Evolutionary conservation across 2,329 filamentous ascomycete genomes (phyloP).

Genomic region (Penicillium sp.): DNA sequence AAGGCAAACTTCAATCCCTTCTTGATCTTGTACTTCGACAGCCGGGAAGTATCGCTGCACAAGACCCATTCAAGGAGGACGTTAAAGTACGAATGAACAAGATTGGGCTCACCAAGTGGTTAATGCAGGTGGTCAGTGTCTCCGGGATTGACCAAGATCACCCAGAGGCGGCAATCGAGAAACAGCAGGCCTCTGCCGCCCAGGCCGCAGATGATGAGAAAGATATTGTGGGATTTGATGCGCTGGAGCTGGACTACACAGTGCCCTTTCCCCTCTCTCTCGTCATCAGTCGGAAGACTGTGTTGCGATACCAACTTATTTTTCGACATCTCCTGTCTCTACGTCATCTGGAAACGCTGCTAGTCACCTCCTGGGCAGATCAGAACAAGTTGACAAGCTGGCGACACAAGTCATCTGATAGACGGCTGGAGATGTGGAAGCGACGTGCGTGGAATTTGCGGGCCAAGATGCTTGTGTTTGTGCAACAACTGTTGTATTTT

Average conservation of each 20-base stretch:
- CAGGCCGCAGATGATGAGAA: conserved; percentile 71
- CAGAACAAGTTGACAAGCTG: conserved; percentile 80
- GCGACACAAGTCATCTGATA: conserved; percentile 74
- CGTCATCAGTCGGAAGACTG: conserved; percentile 91
- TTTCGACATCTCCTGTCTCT: conserved; percentile 92
- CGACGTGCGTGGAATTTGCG: conserved; percentile 86
- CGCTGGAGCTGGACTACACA: conserved; percentile 87
- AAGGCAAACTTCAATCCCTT: conserved; percentile 87
- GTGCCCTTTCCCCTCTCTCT: conserved; percentile 95
- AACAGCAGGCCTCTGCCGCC: conserved; percentile 69
- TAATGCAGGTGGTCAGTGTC: conserved; percentile 96
- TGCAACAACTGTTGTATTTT: conserved; percentile 95
- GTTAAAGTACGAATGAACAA: conserved; percentile 98
- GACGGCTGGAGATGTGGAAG: conserved; percentile 85
- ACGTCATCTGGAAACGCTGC: conserved; percentile 81
- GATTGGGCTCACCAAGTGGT: conserved; percentile 83
- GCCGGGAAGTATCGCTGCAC: conserved; percentile 86
- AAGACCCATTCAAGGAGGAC: conserved; percentile 97
- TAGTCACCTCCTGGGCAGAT: conserved; percentile 86
- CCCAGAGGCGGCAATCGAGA: conserved; percentile 62
- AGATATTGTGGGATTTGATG: conserved; percentile 86
- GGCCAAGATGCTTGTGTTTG: conserved; percentile 93
- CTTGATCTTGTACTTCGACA: conserved; percentile 97
- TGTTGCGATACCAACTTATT: conserved; percentile 94
- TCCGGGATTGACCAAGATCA: conserved; percentile 88